These are phyloP conservation scores for Bullera alba DNA, from an alignment of 768 basidiomycete species.

Conservation along the genomic window DNA sequence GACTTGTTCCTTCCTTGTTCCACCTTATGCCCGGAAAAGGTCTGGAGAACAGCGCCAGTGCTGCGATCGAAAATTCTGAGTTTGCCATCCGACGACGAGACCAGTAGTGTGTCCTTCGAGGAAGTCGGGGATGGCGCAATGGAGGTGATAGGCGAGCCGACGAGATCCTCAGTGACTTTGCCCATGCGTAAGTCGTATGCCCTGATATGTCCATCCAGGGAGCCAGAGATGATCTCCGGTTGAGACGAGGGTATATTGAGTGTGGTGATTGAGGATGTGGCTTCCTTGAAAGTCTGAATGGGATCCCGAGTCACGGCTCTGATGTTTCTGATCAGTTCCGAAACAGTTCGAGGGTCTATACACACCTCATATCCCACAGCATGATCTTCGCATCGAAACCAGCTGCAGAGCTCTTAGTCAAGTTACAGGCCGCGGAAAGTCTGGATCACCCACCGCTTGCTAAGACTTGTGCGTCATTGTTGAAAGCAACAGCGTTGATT, in stretches of 20 bases:
- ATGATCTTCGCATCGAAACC: constrained; percentile 87
- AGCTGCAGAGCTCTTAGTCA: constrained; percentile 55
- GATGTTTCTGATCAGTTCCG: neutral
- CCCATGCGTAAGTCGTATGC: constrained; percentile 95
- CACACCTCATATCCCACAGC: constrained; percentile 84
- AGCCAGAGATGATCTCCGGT: constrained; percentile 67
- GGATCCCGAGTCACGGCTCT: constrained; percentile 73
- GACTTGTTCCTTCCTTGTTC: constrained; percentile 69
- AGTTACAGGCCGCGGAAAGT: neutral
- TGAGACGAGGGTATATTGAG: constrained; percentile 41
- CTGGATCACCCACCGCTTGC: constrained; percentile 68
- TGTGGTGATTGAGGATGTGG: constrained; percentile 34
- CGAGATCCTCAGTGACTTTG: constrained; percentile 75
- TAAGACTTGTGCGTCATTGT: constrained; percentile 69
- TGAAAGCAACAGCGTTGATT: constrained; percentile 80
- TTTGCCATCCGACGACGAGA: constrained; percentile 74
- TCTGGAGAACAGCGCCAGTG: constrained; percentile 73
- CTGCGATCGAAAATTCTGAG: constrained; percentile 76
- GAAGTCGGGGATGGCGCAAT: constrained; percentile 58
- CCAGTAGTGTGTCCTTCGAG: constrained; percentile 65
- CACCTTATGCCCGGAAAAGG: constrained; percentile 71
- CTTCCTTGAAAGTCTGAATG: constrained; percentile 59
- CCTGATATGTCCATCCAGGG: constrained; percentile 84
- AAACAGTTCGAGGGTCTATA: neutral
- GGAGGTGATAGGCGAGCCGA: constrained; percentile 83